Conservation (phyloP, 208 protist genomes). For the Trypanosoma boissoni region DNA sequence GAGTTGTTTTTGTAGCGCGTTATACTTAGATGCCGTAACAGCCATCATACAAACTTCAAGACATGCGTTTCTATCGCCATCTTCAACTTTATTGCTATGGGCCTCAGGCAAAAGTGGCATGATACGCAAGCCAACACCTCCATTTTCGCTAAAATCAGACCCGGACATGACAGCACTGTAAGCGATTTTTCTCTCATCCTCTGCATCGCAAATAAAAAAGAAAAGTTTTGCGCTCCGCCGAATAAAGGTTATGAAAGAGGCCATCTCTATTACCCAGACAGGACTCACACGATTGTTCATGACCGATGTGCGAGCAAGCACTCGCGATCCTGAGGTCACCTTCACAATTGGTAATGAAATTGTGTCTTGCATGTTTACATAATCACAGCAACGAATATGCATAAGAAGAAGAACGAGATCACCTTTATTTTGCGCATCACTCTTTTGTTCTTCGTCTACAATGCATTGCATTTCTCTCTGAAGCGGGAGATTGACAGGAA, state of each 20-base stretch:
- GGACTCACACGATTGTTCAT: constrained; percentile 38
- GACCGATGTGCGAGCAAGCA: constrained; percentile 64
- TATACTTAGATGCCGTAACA: constrained; percentile 63
- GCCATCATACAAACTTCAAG: constrained; percentile 68
- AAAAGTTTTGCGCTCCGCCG: constrained; percentile 48
- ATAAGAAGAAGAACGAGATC: constrained; percentile 72
- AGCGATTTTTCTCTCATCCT: constrained; percentile 34
- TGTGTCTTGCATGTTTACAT: constrained; percentile 32
- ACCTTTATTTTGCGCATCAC: constrained; percentile 3
- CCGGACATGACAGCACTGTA: constrained; percentile 53
- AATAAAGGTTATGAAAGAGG: constrained; percentile 82
- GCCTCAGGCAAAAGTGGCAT: constrained; percentile 36
- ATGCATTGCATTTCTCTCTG: constrained; percentile 67
- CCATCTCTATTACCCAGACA: constrained; percentile 61
- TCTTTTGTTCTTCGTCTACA: constrained; percentile 25
- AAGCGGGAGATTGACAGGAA: constrained; percentile 58
- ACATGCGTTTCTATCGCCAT: constrained; percentile 21
- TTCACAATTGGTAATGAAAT: constrained; percentile 60
- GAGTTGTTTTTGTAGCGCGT: constrained; percentile 48
- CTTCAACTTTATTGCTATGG: neutral
- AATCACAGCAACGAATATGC: constrained; percentile 61
- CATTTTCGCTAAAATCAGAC: constrained; percentile 48
- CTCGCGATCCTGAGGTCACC: constrained; percentile 49
- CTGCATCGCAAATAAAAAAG: constrained; percentile 65
- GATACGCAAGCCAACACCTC: constrained; percentile 52